These are phyloP conservation scores for Balakata baccata DNA, from an alignment of 345 rosid genomes.

Conservation along the genomic window DNA sequence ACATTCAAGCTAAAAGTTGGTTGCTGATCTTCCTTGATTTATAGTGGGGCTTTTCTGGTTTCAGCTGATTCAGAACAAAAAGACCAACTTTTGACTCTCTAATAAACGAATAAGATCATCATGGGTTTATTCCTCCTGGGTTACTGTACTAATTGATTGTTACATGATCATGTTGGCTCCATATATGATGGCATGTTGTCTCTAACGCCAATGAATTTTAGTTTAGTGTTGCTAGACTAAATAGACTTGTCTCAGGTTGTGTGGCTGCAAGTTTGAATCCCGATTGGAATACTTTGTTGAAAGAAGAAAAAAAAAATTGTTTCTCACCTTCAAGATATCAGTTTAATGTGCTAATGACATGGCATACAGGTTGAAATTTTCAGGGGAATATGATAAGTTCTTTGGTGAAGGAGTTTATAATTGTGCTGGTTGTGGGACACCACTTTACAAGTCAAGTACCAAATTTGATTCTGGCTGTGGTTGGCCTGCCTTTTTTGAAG, in stretches of 20 bases:
- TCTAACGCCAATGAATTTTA: background rate
- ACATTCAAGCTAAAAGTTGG: no score
- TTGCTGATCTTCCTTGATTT: no score
- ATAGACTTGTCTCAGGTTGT: no score
- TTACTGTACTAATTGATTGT: background rate
- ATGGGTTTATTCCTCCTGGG: no score
- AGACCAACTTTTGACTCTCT: no score
- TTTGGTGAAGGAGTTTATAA: conserved; percentile 23
- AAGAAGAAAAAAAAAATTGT: no score
- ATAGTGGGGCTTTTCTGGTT: no score
- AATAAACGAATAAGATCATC: no score
- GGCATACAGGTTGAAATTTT: conserved; percentile 20
- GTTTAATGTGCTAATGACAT: background rate
- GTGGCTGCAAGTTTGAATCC: background rate
- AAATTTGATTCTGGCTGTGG: conserved; percentile 30
- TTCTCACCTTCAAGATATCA: background rate
- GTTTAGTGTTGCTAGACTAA: no score
- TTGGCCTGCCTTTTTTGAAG: conserved; percentile 32
- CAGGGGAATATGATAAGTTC: conserved; percentile 30
- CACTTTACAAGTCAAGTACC: conserved; percentile 26
- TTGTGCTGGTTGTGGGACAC: conserved; percentile 29
- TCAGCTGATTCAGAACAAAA: no score
- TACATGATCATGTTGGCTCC: background rate
- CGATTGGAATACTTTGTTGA: background rate
- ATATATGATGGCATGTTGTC: background rate